Base-by-base conservation (phyloP, 257 asterid species). In the Fraxinus anomala region DNA sequence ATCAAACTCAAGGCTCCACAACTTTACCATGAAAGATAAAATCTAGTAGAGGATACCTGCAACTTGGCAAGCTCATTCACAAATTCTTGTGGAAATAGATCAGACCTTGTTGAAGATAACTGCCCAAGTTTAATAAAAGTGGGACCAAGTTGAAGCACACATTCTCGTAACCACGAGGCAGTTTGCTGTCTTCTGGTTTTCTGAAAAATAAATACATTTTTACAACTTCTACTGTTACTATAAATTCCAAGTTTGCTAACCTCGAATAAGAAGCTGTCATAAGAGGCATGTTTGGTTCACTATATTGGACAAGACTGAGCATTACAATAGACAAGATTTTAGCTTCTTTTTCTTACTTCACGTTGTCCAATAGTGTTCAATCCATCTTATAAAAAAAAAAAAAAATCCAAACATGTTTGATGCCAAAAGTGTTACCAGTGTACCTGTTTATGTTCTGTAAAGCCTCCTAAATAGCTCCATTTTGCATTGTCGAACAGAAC, bases 121-220 rank as follows among this genome's bases (percentile, higher is more conserved):
- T 95, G 99, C 44, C 99, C 99, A 23, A 95, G 92, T 86, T 95
- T 95, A 79, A 95, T 95, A 78, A 95, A 93, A 70, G 99, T 95
- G 0, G 99, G 99, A 33, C 99, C 99, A 79, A 95, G 98, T 84
- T 95, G 98, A 83, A 95, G 81, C 74, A 93, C 96, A 33, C 84
- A 81, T 74, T 93, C 98, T 68, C 98, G 82, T 80, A 93, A 83
- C 99, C 99, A 95, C 2, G 97, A 93, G 39, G 99, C 97, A 36
- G 99, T 95, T 73, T 33, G 21, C 8, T 93, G 85, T 81, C 98
- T 88, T 87, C 96, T 90, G 54, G 72, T 72, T 80, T 63, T 88
- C 97, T 94, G 87, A 31, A 71, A 70, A 54, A 82, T 36, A 12
- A 82, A 23, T 40, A 31, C 23, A 37, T 26, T 26, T 74, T 14